Conservation (phyloP, 352 stramenopile species). For the Globisporangium rhizosaccharum region DNA sequence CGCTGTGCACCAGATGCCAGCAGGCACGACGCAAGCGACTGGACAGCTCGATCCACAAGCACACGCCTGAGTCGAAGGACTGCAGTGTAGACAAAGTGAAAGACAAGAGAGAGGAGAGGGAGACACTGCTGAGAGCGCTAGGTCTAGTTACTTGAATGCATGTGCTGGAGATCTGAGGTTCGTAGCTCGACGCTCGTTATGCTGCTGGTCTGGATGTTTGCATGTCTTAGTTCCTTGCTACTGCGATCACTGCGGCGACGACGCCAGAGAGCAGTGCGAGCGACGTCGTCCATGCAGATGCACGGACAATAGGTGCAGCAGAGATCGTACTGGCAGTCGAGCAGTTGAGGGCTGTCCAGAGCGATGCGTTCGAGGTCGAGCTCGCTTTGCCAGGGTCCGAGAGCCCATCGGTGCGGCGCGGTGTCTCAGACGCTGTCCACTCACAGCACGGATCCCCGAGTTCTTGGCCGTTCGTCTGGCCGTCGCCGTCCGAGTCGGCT, state of each 20-base stretch:
- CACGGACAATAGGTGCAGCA: background rate
- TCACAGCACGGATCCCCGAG: constrained; percentile 52
- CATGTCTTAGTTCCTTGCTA: background rate
- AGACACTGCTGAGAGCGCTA: no score
- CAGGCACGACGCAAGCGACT: no score
- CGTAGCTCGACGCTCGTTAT: background rate
- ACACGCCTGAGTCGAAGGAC: background rate
- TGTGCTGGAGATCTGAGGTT: background rate
- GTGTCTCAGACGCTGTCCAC: constrained; percentile 11
- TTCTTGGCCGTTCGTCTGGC: constrained; percentile 51
- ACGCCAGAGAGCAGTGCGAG: background rate
- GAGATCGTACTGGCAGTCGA: background rate
- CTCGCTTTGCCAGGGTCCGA: constrained; percentile 18
- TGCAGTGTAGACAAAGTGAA: background rate
- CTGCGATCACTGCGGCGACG: background rate
- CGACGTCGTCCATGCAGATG: no score
- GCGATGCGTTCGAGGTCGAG: background rate
- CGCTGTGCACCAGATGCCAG: constrained; percentile 1
- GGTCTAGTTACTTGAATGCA: background rate
- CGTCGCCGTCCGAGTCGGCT: constrained; percentile 35
- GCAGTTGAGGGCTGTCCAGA: constrained; percentile 7
- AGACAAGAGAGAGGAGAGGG: no score
- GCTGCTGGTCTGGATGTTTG: background rate
- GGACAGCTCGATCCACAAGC: background rate
- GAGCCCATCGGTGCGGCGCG: constrained; percentile 16